Evolutionary conservation across 257 asterid genomes (phyloP).

Genomic region (Nicotiana obtusifolia): DNA sequence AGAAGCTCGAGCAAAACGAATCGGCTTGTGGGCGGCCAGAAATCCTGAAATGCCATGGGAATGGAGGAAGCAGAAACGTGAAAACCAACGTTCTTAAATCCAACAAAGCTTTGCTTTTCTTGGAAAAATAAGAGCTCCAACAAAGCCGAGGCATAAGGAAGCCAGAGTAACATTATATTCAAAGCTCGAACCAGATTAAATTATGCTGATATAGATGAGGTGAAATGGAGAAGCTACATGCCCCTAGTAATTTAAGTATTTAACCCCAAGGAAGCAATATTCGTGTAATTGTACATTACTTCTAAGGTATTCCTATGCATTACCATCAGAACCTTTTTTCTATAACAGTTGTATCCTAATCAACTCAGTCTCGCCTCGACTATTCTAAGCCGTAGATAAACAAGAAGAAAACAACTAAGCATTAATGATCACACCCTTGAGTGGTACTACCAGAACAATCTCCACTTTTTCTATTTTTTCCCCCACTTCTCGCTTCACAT

Average conservation of each 20-base stretch:
- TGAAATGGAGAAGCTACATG: neutral
- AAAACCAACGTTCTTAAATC: conserved; percentile 34
- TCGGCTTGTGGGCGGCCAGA: conserved; percentile 68
- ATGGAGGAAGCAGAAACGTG: conserved; percentile 85
- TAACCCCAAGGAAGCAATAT: neutral
- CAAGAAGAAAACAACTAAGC: too few relatives aligned
- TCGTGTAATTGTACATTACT: neutral
- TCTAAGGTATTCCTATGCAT: neutral
- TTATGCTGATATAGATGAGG: neutral
- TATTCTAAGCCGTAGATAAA: too few relatives aligned
- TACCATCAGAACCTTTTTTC: neutral
- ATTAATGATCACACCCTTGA: too few relatives aligned
- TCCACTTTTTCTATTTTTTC: too few relatives aligned
- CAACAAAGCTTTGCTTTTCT: neutral
- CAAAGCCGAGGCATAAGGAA: neutral
- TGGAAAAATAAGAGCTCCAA: neutral
- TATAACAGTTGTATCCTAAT: too few relatives aligned
- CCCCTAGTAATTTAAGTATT: neutral
- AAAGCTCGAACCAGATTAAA: neutral
- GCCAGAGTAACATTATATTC: neutral
- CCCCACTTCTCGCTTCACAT: too few relatives aligned
- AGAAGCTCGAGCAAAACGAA: conserved; percentile 69
- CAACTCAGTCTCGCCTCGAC: too few relatives aligned
- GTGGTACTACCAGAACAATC: neutral
- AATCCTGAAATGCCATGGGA: conserved; percentile 99